Evolutionary conservation across 2,329 filamentous ascomycete species (phyloP).

Genomic region (Penicillium sp.): DNA sequence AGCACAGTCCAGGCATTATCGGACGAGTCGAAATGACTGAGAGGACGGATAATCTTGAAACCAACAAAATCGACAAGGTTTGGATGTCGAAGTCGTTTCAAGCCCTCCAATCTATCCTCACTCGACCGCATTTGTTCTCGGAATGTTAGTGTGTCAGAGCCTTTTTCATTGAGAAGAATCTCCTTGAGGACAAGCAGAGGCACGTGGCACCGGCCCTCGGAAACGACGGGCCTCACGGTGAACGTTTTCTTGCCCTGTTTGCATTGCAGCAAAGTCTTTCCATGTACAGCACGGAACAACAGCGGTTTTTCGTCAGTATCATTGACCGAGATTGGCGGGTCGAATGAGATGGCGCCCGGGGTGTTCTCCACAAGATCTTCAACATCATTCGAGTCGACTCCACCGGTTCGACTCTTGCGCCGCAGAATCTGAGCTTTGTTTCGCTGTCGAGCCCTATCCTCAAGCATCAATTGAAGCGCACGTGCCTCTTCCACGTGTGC

Average conservation of each 20-base stretch:
- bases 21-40: conserved; percentile 47
- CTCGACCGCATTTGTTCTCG: conserved; percentile 78
- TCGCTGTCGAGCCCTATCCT: conserved; percentile 49
- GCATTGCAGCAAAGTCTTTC: conserved; percentile 69
- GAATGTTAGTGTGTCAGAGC: conserved; percentile 66
- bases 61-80: conserved; percentile 81
- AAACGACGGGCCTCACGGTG: conserved; percentile 72
- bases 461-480: conserved; percentile 46
- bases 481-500: conserved; percentile 50
- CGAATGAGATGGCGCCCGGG: conserved; percentile 50
- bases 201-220: conserved; percentile 61
- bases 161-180: conserved; percentile 63
- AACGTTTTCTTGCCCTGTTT: conserved; percentile 69
- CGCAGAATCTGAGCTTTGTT: conserved; percentile 46
- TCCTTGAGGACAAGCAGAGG: conserved; percentile 76
- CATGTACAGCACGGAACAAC: conserved; percentile 73
- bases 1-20: conserved; percentile 71
- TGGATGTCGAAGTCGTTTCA: conserved; percentile 76
- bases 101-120: conserved; percentile 75
- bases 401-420: conserved; percentile 47
- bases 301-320: conserved; percentile 69
- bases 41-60: conserved; percentile 72
- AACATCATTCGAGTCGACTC: conserved; percentile 38
- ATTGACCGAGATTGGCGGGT: conserved; percentile 59
- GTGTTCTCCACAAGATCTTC: conserved; percentile 41